Base-by-base conservation (phyloP, 1,284 basidiomycete genomes). In the Ceratobasidium sp. region DNA sequence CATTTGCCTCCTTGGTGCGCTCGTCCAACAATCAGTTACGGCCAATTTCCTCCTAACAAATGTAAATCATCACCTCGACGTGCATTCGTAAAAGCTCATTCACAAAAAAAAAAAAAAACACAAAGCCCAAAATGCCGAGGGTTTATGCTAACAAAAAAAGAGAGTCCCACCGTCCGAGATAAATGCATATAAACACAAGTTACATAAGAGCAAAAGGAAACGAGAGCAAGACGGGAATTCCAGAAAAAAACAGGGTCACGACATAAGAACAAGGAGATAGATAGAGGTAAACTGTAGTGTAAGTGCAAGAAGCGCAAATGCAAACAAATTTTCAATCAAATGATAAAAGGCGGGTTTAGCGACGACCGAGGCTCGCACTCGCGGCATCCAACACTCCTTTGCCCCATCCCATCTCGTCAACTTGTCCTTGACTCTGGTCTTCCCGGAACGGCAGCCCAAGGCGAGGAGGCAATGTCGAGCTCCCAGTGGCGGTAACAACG, bases 351-450 rank as follows among this genome's bases (percentile, higher is more conserved):
- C 21, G 14, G 21, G 16, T 8, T 21, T 55, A 55, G 6, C 52
- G 52, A 5, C 52, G 21, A 12, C 52, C 65, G 26, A 69, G 65
- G 26, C 65, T 69, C 41, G 65, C 65, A 39, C 50, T 43, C 10
- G 65, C 65, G n/a, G 65, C 65, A 57, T 69, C 65, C 41, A 69
- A 23, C 23, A 69, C 65, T 12, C 65, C 65, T 3, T 41, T 52
- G 23, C 65, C 41, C 65, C 65, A 69, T 21, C 65, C 65, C 65
- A 69, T 69, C 53, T 69, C 65, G 53, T 69, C 65, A 1, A 23
- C 65, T n/a, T 57, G 39, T 30, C 53, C 39, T 26, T 43, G 39
- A n/a, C 41, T 39, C 5, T 60, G 16, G n/a, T 23, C 10, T 6
- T 48, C 36, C 21, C 65, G 52, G 41, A 69, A 48, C 16, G 36